Evolutionary conservation across 2,329 filamentous ascomycete genomes (phyloP), one percentile per base, ranked within the genome.

Genomic region (Cytospora chrysosperma): DNA sequence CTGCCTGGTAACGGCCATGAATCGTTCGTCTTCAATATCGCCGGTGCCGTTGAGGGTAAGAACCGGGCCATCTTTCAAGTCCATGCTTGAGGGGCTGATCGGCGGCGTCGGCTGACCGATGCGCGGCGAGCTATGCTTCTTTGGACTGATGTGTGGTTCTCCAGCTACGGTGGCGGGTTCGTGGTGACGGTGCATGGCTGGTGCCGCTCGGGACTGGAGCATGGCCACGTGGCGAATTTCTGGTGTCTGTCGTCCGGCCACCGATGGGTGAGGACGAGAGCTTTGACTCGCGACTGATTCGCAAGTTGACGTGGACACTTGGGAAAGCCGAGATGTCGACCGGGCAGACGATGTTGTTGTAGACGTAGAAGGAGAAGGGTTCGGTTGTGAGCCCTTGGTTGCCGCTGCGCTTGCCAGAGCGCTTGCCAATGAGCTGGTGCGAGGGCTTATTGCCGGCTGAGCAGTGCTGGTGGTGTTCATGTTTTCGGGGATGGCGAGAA

Each of bases 1-100:
- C 65, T 86, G 83, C 4, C 76, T 78, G 0, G 83, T 86, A 21
- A 87, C 82, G 1, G 83, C 81, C 80, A 86, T 85, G 61, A 85
- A 75, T 1, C 83, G 79, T 17, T 74, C 75, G 50, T 75, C 75
- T 53, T 71, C 69, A 27, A 65, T 65, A 53, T 72, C 32, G 24
- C 59, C 64, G 19, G 61, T 49, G 8, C 64, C 61, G 28, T 61
- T 65, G 13, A 67, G 61, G 32, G 72, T 74, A n/a, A 69, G 70
- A 10, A 76, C 70, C 0, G 79, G 78, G 19, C 73, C 70, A 19
- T 73, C 72, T 26, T 53, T 59, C 10, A 81, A 81, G 59, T 85
- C 82, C 4, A 81, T 73, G 8, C 81, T 84, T 2, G 76, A 77
- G 0, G 84, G 84, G 32, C 82, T 85, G 34, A 83, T 67, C 0